Evolutionary conservation across 2,329 filamentous ascomycete species (phyloP).

Genomic region (Colletotrichum filicis): DNA sequence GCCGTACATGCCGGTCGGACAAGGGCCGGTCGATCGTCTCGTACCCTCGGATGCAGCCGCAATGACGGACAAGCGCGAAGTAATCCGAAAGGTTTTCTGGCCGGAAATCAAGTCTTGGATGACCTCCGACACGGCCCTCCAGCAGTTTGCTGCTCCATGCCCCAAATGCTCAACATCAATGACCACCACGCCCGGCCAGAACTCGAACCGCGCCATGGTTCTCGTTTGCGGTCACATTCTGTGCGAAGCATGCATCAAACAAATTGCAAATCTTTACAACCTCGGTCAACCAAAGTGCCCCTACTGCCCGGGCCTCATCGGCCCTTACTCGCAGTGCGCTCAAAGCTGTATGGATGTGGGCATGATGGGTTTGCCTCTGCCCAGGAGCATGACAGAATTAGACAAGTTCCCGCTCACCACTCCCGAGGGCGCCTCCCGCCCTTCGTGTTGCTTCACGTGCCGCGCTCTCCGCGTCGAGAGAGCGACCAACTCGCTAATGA

Average conservation of each 20-base stretch:
- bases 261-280: constrained; percentile 2
- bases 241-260: constrained; percentile 19
- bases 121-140: neutral
- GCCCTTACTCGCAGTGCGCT: constrained; percentile 18
- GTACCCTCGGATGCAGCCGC: neutral
- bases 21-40: neutral
- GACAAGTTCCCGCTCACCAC: constrained; percentile 16
- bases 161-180: constrained; percentile 24
- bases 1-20: neutral
- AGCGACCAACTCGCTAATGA: neutral
- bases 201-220: constrained; percentile 5
- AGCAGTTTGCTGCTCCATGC: constrained; percentile 17
- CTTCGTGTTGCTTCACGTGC: constrained; percentile 19
- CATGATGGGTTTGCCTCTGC: constrained; percentile 13
- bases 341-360: constrained; percentile 1
- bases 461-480: constrained; percentile 24
- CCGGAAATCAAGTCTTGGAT: constrained; percentile 13
- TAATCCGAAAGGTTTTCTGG: constrained; percentile 17
- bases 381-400: constrained; percentile 13
- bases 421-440: constrained; percentile 22
- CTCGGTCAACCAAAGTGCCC: constrained; percentile 24
- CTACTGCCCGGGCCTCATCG: constrained; percentile 20
- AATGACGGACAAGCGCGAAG: neutral
- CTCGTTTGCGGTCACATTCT: constrained; percentile 33
- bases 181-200: constrained; percentile 24